A percentile compares a stretch with the other conserved stretches of the same genome.
Conservation (phyloP, 257 asterid genomes). For the Voacanga thouarsii region DNA sequence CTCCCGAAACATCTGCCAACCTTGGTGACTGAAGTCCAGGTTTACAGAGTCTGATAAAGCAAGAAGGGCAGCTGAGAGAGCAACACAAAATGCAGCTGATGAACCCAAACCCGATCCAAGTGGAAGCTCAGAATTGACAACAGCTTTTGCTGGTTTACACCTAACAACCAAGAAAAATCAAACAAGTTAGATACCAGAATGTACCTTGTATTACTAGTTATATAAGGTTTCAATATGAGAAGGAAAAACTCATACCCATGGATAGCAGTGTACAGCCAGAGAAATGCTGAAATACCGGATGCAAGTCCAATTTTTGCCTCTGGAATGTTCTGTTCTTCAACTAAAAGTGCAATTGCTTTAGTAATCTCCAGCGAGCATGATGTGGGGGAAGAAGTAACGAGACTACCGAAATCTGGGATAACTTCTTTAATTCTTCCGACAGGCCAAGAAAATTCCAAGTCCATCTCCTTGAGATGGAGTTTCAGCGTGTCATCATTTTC, state of each 20-base stretch:
- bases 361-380: conserved; percentile 69
- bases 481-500: conserved; percentile 70
- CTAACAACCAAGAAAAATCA: conserved; percentile 37
- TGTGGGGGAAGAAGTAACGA: conserved; percentile 51
- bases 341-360: conserved; percentile 69
- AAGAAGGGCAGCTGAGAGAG: conserved; percentile 81
- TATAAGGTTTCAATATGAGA: not conserved
- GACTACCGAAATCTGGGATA: conserved; percentile 55
- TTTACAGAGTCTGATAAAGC: conserved; percentile 59
- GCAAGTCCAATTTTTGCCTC: conserved; percentile 62
- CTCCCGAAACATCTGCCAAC: conserved; percentile 81
- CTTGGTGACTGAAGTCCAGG: conserved; percentile 77
- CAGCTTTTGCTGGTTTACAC: conserved; percentile 75
- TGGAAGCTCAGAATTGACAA: conserved; percentile 88
- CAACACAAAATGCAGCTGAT: conserved; percentile 92
- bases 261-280: conserved; percentile 81
- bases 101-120: conserved; percentile 98
- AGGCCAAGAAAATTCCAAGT: conserved; percentile 81
- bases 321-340: conserved; percentile 70
- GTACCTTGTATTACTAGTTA: not conserved
- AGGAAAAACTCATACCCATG: conserved; percentile 54
- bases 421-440: conserved; percentile 71
- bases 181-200: not conserved
- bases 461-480: conserved; percentile 79
- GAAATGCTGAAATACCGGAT: conserved; percentile 82